Evolutionary conservation across 164 flowering plant genomes (phyloP).

Genomic region (Amborella trichopoda): DNA sequence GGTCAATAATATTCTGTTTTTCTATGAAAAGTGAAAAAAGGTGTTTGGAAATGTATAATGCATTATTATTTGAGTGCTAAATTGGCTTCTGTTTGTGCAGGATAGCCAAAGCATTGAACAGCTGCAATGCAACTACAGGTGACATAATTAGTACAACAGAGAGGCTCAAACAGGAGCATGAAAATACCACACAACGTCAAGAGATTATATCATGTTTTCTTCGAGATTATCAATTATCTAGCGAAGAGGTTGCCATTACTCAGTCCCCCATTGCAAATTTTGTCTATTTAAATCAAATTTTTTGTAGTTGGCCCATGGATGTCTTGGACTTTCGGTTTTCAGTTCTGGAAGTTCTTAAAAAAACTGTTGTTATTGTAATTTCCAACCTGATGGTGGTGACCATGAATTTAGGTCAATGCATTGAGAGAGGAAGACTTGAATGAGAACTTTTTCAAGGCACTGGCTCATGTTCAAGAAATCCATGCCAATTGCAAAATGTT

Average conservation of each 20-base stretch:
- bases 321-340: too few relatives aligned
- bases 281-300: too few relatives aligned
- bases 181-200: slow-evolving; percentile 73
- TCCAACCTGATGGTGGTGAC: neutral
- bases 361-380: slow-evolving; percentile 1
- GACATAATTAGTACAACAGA: slow-evolving; percentile 88
- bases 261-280: too few relatives aligned
- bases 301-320: too few relatives aligned
- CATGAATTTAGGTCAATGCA: slow-evolving; percentile 54
- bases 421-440: slow-evolving; percentile 74
- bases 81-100: slow-evolving; percentile 24
- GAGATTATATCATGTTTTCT: slow-evolving; percentile 91
- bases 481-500: slow-evolving; percentile 94
- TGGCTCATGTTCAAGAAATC: slow-evolving; percentile 92
- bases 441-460: slow-evolving; percentile 88
- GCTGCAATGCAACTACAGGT: slow-evolving; percentile 76
- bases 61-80: neutral
- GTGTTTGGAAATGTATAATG: neutral
- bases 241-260: slow-evolving; percentile 94
- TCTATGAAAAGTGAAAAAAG: too few relatives aligned
- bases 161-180: slow-evolving; percentile 89
- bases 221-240: slow-evolving; percentile 89
- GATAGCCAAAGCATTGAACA: slow-evolving; percentile 71
- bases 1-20: too few relatives aligned
- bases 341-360: too few relatives aligned